Evolutionary conservation across 768 basidiomycete species (phyloP).

Genomic region (Lactarius sanguifluus): DNA sequence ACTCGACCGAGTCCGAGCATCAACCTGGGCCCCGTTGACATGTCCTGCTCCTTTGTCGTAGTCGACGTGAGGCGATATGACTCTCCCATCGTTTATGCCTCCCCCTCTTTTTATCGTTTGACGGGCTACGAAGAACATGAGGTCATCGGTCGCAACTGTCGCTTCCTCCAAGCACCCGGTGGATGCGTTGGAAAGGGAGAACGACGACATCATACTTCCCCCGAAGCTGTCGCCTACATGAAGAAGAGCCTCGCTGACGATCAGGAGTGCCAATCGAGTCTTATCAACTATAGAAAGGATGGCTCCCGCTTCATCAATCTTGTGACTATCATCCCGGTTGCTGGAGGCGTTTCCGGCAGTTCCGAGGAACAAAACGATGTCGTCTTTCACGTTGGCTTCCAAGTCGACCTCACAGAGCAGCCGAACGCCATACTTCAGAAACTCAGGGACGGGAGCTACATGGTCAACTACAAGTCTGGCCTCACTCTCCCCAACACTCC

Average conservation of each 20-base stretch:
- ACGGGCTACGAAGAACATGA: conserved; percentile 76
- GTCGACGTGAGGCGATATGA: conserved; percentile 82
- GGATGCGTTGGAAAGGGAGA: conserved; percentile 54
- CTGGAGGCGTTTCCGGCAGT: conserved; percentile 50
- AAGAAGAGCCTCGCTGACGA: conserved; percentile 62
- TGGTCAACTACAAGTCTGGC: conserved; percentile 54
- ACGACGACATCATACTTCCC: conserved; percentile 59
- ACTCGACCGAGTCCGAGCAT: conserved; percentile 72
- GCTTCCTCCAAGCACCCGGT: conserved; percentile 81
- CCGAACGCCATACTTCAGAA: conserved; percentile 81
- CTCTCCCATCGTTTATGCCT: conserved; percentile 87
- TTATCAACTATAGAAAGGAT: conserved; percentile 87
- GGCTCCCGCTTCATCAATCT: conserved; percentile 89
- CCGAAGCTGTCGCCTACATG: conserved; percentile 64
- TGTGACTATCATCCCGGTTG: conserved; percentile 85
- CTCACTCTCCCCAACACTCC: conserved; percentile 25
- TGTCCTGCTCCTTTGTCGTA: conserved; percentile 90
- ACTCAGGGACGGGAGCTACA: conserved; percentile 74
- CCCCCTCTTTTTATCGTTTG: conserved; percentile 74
- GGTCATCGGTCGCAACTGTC: conserved; percentile 87
- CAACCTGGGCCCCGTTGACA: conserved; percentile 85
- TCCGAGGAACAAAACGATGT: conserved; percentile 65
- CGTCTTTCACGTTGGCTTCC: conserved; percentile 91
- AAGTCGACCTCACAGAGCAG: conserved; percentile 88
- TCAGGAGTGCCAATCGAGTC: conserved; percentile 85